Conservation (phyloP, 2,329 filamentous ascomycete genomes). For the Talaromyces atroroseus region DNA sequence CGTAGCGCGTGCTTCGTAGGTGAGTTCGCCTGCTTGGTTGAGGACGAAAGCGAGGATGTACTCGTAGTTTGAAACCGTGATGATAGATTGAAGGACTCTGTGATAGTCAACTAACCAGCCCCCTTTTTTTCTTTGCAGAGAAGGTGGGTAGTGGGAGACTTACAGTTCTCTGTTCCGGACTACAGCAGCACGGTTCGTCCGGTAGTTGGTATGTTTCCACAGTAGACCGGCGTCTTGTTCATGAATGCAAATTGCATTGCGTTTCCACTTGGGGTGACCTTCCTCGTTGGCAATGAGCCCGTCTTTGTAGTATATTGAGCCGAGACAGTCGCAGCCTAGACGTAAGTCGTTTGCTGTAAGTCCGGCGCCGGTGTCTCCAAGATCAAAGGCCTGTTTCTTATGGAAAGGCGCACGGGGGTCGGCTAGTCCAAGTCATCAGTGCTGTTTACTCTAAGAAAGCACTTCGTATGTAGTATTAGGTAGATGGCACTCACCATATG, state of each 20-base stretch:
- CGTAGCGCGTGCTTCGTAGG: constrained; percentile 58
- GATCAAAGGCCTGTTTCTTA: constrained; percentile 64
- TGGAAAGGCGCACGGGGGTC: constrained; percentile 60
- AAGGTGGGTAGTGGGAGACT: background rate
- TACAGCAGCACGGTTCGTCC: constrained; percentile 58
- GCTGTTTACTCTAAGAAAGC: constrained; percentile 61
- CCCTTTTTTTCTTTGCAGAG: no score
- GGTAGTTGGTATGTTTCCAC: constrained; percentile 67
- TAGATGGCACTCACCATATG: constrained; percentile 35
- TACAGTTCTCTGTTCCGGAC: constrained; percentile 54
- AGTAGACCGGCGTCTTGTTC: constrained; percentile 65
- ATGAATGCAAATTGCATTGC: constrained; percentile 64
- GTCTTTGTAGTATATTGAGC: constrained; percentile 59
- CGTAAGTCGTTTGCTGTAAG: constrained; percentile 59
- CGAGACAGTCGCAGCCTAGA: constrained; percentile 65
- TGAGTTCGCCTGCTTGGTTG: constrained; percentile 58
- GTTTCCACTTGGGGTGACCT: constrained; percentile 48
- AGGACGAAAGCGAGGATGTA: constrained; percentile 63
- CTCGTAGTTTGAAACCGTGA: constrained; percentile 66
- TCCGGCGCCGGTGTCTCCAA: constrained; percentile 62
- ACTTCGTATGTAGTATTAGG: background rate
- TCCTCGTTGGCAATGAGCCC: constrained; percentile 45
- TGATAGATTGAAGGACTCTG: constrained; percentile 59
- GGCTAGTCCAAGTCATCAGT: constrained; percentile 48
- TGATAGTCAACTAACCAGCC: background rate